These are phyloP conservation scores for Ambrosia hybrid DNA, from an alignment of 140 eudicot species.

Conservation along the genomic window DNA sequence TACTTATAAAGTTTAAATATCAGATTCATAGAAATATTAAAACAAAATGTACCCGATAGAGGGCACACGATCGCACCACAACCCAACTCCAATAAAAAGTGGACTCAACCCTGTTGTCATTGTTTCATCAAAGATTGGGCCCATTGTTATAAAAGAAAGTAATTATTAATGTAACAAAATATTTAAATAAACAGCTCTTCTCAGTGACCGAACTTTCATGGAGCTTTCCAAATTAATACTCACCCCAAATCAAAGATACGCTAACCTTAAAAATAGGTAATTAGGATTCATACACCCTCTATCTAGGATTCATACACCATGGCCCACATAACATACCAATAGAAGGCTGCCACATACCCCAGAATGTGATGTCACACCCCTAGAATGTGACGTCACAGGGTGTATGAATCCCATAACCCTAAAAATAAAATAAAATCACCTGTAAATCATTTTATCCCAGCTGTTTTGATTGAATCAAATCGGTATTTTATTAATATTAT, in stretches of 20 bases:
- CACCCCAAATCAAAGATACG: constrained; percentile 24
- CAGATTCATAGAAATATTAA: too few relatives aligned
- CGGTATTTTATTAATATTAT: not conserved
- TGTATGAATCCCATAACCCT: too few relatives aligned
- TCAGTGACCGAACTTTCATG: constrained; percentile 46
- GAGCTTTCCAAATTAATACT: constrained; percentile 27
- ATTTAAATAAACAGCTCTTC: not conserved
- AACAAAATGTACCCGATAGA: not conserved
- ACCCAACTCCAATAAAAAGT: not conserved
- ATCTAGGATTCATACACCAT: too few relatives aligned
- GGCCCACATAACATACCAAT: too few relatives aligned
- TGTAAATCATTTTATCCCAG: constrained; percentile 31
- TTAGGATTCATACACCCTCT: too few relatives aligned
- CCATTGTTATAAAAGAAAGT: not conserved
- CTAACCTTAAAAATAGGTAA: not conserved
- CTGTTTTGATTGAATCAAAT: constrained; percentile 31
- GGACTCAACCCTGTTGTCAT: not conserved
- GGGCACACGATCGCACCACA: not conserved
- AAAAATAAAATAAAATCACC: constrained; percentile 16
- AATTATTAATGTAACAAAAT: not conserved
- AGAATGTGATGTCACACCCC: too few relatives aligned
- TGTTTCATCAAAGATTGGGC: not conserved
- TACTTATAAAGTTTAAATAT: too few relatives aligned
- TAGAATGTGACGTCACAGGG: too few relatives aligned
- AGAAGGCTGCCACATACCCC: too few relatives aligned